Conservation (phyloP, 2,329 filamentous ascomycete genomes). For the Xylaria sp. region DNA sequence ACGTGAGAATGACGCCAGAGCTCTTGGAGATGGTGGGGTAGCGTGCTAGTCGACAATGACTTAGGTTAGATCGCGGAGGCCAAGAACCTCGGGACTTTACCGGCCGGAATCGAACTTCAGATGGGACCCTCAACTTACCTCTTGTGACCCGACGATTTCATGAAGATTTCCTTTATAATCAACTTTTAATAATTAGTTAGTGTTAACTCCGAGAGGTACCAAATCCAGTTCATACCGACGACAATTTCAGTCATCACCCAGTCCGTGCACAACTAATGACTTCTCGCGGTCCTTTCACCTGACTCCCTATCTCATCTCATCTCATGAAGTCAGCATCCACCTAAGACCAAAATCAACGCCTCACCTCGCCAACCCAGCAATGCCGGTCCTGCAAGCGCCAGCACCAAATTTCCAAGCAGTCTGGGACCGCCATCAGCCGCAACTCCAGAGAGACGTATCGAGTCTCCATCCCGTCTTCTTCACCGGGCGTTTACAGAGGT, state of each 20-base stretch:
- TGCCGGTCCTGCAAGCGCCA: conserved; percentile 30
- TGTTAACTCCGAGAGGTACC: background rate
- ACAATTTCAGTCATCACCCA: background rate
- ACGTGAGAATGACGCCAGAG: conserved; percentile 44
- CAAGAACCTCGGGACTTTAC: conserved; percentile 38
- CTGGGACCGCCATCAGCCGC: conserved; percentile 32
- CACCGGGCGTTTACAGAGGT: conserved; percentile 69
- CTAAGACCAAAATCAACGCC: background rate
- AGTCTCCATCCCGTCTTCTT: conserved; percentile 81
- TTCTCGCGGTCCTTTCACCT: background rate
- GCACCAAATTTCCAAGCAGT: conserved; percentile 19
- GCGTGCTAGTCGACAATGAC: background rate
- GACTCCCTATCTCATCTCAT: conserved; percentile 2
- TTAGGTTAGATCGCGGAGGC: conserved; percentile 2
- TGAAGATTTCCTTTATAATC: background rate
- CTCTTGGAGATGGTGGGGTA: conserved; percentile 24
- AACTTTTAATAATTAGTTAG: background rate
- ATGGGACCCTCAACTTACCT: conserved; percentile 3
- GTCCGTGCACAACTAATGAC: background rate
- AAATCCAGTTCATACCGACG: background rate
- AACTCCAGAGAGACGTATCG: conserved; percentile 58
- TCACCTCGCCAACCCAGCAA: conserved; percentile 1
- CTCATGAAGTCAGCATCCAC: background rate
- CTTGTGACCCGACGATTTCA: background rate
- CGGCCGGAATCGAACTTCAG: conserved; percentile 14